Evolutionary conservation across 768 basidiomycete species (phyloP), one percentile per base, ranked within the genome.

Genomic region (Lactarius psammicola): DNA sequence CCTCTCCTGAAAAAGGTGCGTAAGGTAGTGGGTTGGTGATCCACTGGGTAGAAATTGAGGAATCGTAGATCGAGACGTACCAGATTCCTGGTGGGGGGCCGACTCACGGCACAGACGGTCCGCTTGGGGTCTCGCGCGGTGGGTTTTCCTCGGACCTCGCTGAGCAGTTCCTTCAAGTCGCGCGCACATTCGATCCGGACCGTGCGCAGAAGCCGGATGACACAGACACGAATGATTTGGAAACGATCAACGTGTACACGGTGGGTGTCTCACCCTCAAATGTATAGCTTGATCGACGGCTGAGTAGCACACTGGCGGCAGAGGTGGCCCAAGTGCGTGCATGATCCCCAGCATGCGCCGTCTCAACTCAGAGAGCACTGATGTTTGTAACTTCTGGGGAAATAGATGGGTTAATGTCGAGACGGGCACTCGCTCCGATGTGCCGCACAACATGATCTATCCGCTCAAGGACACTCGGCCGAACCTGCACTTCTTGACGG

Each of bases 1-100:
- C 86, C 86, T 0, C 74, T 87, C 15, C 67, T 86, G 38, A 82
- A 77, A 68, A 87, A 87, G 80, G 87, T 83, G 64, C 7, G 63
- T 40, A 33, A 20, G 20, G 18, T 10, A 33, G 28, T 2, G 18
- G 23, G 49, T 18, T 17, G 2, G 5, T 28, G 9, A 2, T n/a
- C 2, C 23, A 4, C 7, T 53, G 18, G 17, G 13, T 34, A 49
- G 7, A 17, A 26, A 15, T 28, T 51, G 49, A 38, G 7, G 5
- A 5, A 33, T 28, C 6, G 9, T 61, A 80, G 78, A 74, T 75
- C 17, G 80, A 81, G 66, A 78, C 76, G 4, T 81, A 79, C 62
- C 74, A 78, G 66, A 64, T 74, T 9, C 69, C 74, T n/a, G 56
- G 68, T 0, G 71, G 70, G 8, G 64, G 72, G 40, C 59, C 70